phyloP scores from a whole-genome alignment of 148 eudicot genomes.

The Chenopodium album region DNA sequence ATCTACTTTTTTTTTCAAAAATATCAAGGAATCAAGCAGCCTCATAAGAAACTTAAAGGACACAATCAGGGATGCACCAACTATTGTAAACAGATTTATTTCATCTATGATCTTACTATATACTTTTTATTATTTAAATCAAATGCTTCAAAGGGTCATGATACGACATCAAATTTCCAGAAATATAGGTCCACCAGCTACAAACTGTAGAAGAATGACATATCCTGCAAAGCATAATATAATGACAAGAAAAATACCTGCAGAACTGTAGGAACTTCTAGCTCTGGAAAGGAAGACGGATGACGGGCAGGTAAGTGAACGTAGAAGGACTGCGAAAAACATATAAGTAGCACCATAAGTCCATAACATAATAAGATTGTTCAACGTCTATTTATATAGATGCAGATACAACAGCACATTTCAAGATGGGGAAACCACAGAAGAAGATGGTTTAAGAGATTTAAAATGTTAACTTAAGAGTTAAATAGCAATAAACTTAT shows the following conservation, averaged over 20 bases:
- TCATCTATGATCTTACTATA: background rate
- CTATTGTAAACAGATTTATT: background rate
- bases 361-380: conserved; percentile 7
- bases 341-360: conserved; percentile 10
- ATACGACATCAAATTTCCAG: background rate
- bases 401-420: background rate
- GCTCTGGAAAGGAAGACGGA: conserved; percentile 87
- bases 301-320: conserved; percentile 87
- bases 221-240: background rate
- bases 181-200: background rate
- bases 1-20: background rate
- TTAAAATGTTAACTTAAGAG: background rate
- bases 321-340: conserved; percentile 69
- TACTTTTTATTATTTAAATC: background rate
- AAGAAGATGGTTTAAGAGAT: background rate
- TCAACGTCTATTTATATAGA: background rate
- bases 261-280: conserved; percentile 90
- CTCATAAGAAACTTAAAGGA: background rate
- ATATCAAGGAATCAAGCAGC: background rate
- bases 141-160: background rate
- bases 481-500: background rate
- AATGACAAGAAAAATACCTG: conserved; percentile 47
- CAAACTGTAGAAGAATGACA: background rate
- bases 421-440: background rate
- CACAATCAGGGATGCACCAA: background rate